Base-by-base conservation (phyloP, 2,329 filamentous ascomycete species). In the Xylariaceae sp. region DNA sequence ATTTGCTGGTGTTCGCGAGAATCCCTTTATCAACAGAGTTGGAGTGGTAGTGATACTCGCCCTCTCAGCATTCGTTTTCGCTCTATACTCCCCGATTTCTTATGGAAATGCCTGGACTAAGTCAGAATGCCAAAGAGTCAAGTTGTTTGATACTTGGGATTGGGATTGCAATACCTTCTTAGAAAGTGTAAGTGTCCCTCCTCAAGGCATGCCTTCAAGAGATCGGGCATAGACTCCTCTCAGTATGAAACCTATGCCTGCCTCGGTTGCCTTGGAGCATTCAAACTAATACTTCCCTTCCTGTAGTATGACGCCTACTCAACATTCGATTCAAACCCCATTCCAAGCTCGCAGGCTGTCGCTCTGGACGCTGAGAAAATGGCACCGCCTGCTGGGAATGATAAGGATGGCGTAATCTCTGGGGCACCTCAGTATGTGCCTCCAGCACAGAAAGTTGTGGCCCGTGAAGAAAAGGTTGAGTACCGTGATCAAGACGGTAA, bases 121-220 rank as follows among this genome's bases (percentile, higher is more conserved):
- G 79, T 78, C 82, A 60, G 88, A 94, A 70, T 99, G 94, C 81
- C 87, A 85, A 67, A 86, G 85, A 58, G 88, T 94, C 62, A 97
- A 97, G 80, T 79, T 99, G 10, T 87, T 97, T 72, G 79, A 82
- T 60, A 88, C 86, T 1, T 99, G 94, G 94, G 94, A 99, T 73
- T 99, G 93, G 83, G 94, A 99, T 75, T 99, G 94, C 83, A 96
- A 96, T 75, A 92, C 84, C 61, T 99, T 99, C 79, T 80, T 88
- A 68, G 87, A 87, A 65, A 86, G 86, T 72, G 92, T 97, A 86
- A 89, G 90, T 88, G 63, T 73, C 59, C 71, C 74, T 67, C 55
- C 68, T 56, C 69, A 71, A 62, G 62, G 68, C 50, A 70, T 78
- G 53, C 77, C 76, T 51, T 63, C 52, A 58, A 73, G 66, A 73